phyloP scores from a whole-genome alignment of 352 stramenopile species.

The Phytophthora foliorum region DNA sequence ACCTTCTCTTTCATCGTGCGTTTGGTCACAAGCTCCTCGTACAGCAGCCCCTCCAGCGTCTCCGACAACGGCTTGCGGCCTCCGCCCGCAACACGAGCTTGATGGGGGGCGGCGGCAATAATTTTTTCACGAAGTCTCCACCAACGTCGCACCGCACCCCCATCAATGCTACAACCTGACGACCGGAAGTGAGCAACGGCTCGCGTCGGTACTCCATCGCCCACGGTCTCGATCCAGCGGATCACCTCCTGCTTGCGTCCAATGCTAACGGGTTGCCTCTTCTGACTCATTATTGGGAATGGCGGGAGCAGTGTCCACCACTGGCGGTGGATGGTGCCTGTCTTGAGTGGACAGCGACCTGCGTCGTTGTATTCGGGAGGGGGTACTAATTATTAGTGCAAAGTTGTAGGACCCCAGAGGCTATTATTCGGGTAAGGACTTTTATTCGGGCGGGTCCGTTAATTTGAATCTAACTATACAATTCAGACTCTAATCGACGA shows the following conservation, averaged over 20 bases:
- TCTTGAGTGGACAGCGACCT: background rate
- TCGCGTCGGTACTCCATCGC: slow-evolving; percentile 9
- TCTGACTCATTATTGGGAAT: no score
- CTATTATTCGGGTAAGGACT: background rate
- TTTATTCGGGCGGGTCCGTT: slow-evolving; percentile 6
- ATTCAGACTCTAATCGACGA: no score
- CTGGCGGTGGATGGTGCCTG: no score
- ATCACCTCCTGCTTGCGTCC: slow-evolving; percentile 26
- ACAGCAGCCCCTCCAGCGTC: slow-evolving; percentile 17
- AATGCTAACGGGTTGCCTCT: slow-evolving; percentile 9
- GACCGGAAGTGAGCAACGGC: slow-evolving; percentile 21
- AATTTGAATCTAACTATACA: no score
- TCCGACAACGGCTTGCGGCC: slow-evolving; percentile 19
- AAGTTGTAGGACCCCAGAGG: background rate
- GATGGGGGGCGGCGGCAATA: slow-evolving; percentile 1
- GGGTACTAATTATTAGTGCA: background rate
- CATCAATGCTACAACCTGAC: slow-evolving; percentile 20
- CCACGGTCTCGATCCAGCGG: slow-evolving; percentile 23
- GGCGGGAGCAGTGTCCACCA: no score
- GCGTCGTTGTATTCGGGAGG: slow-evolving; percentile 2
- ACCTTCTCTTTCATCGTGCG: slow-evolving; percentile 5
- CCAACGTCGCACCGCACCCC: slow-evolving; percentile 17
- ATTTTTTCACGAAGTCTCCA: slow-evolving; percentile 32
- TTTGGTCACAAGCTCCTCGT: slow-evolving; percentile 8
- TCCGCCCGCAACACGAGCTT: slow-evolving; percentile 12